phyloP scores from a whole-genome alignment of 1,284 basidiomycete genomes.

The Ceratobasidium sp. region DNA sequence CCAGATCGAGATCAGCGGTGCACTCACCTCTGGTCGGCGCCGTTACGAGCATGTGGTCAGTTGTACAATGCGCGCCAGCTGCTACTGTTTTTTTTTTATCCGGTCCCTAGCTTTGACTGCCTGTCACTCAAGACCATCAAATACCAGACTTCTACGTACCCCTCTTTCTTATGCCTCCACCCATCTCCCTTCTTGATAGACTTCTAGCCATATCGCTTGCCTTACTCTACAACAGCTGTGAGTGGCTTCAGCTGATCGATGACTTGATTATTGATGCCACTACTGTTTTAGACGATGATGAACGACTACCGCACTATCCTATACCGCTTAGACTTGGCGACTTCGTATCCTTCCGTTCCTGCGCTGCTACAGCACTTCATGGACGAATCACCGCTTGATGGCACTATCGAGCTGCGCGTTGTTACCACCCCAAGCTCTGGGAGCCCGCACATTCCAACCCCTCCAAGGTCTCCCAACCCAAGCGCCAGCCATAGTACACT shows the following conservation, averaged over 20 bases:
- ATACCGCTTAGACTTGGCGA: slow-evolving; percentile 30
- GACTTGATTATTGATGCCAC: neutral
- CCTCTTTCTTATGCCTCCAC: neutral
- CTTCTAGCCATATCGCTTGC: slow-evolving; percentile 6
- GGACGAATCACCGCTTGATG: slow-evolving; percentile 37
- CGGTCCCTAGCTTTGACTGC: neutral
- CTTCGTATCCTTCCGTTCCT: slow-evolving; percentile 23
- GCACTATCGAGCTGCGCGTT: slow-evolving; percentile 31
- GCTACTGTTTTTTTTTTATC: neutral
- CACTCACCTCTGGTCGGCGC: neutral
- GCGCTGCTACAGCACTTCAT: slow-evolving; percentile 37
- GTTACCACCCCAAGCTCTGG: slow-evolving; percentile 24
- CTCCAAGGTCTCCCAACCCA: slow-evolving; percentile 24
- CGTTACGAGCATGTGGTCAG: slow-evolving; percentile 11
- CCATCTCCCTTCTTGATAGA: slow-evolving; percentile 2
- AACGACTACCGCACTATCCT: slow-evolving; percentile 39
- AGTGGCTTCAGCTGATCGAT: neutral
- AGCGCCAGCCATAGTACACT: neutral
- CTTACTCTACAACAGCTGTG: too few species aligned
- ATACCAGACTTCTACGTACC: neutral
- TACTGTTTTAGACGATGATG: slow-evolving; percentile 28
- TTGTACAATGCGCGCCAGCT: neutral
- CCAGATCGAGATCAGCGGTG: slow-evolving; percentile 20
- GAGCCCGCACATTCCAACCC: slow-evolving; percentile 30
- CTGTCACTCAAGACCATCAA: neutral